Evolutionary conservation across 2,329 filamentous ascomycete genomes (phyloP).

Genomic region (Hymenoscyphus occultus): DNA sequence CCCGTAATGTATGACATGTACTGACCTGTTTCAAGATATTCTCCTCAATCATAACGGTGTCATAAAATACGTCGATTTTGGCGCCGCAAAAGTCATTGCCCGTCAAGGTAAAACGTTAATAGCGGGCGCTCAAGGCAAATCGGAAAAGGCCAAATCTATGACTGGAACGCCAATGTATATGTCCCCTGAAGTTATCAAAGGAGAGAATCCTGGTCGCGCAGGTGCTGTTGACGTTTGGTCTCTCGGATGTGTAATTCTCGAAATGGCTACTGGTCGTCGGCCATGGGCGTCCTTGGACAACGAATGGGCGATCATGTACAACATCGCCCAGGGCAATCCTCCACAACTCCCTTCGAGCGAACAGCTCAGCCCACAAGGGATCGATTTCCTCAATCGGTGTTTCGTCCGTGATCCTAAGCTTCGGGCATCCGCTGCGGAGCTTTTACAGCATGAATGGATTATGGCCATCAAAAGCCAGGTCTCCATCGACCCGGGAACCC

Average conservation of each 20-base stretch:
- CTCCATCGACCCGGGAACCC: constrained; percentile 58
- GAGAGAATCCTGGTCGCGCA: constrained; percentile 73
- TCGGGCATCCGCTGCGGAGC: constrained; percentile 77
- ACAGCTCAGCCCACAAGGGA: constrained; percentile 77
- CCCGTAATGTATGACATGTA: constrained; percentile 4
- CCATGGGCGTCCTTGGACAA: constrained; percentile 97
- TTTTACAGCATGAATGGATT: constrained; percentile 93
- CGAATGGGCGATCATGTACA: constrained; percentile 99
- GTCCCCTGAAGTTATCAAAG: constrained; percentile 98
- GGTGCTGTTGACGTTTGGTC: constrained; percentile 96
- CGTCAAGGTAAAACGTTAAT: constrained; percentile 86
- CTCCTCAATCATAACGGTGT: constrained; percentile 96
- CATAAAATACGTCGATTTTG: constrained; percentile 99
- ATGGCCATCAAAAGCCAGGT: constrained; percentile 63
- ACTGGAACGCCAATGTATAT: constrained; percentile 99
- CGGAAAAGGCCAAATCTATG: constrained; percentile 73
- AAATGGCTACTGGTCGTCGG: constrained; percentile 93
- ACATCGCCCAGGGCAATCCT: constrained; percentile 94
- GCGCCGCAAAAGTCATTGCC: constrained; percentile 94
- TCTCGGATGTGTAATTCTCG: constrained; percentile 90
- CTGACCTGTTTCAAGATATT: constrained; percentile 60
- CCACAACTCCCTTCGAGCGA: constrained; percentile 79
- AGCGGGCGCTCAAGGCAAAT: constrained; percentile 50
- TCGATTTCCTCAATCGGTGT: constrained; percentile 85
- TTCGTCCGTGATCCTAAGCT: constrained; percentile 80